Evolutionary conservation across 2,329 filamentous ascomycete species (phyloP), one percentile per base, ranked within the genome.

Genomic region (Nothopassalora personata): DNA sequence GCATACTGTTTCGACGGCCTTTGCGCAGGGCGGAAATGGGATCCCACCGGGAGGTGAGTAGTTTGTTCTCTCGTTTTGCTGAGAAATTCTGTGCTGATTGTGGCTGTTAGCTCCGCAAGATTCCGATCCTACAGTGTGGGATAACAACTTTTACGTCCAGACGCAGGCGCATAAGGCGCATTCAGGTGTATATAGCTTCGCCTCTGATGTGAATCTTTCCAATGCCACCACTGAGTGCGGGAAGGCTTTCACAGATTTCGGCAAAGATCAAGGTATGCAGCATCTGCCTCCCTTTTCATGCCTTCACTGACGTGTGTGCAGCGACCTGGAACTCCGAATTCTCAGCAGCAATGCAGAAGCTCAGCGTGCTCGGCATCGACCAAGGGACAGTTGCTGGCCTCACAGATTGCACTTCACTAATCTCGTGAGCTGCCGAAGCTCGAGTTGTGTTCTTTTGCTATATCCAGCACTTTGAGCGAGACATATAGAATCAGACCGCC

Each of bases 1-100:
- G 0, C 82, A 84, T 68, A 77, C 78, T 4, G 72, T 76, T 7
- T 76, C 78, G 8, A 75, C 72, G 62, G 80, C 83, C 65, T 74
- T 73, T 53, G 68, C 74, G 15, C 57, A 67, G 47, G 54, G 59
- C 45, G 39, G 54, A 45, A 62, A 67, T 51, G 61, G 63, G 3
- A 58, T 68, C 19, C 62, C 63, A 4, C 69, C 72, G 10, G 75
- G 73, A 51, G 68, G 46, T 49, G 18, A 49, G 46, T 49, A 4
- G 4, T 11, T 23, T 5, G 18, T 8, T 23, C 34, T 28, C 9
- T 27, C 23, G 46, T 11, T 49, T 49, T n/a, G 31, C 31, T 5
- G 46, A 13, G 10, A 8, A 4, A 28, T 11, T 13, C 8, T 49
- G 19, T 27, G 19, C 46, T 49, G 28, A 49, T 15, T 28, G 10